Base-by-base conservation (phyloP, 164 flowering plant species). In the Vitis labrusca region DNA sequence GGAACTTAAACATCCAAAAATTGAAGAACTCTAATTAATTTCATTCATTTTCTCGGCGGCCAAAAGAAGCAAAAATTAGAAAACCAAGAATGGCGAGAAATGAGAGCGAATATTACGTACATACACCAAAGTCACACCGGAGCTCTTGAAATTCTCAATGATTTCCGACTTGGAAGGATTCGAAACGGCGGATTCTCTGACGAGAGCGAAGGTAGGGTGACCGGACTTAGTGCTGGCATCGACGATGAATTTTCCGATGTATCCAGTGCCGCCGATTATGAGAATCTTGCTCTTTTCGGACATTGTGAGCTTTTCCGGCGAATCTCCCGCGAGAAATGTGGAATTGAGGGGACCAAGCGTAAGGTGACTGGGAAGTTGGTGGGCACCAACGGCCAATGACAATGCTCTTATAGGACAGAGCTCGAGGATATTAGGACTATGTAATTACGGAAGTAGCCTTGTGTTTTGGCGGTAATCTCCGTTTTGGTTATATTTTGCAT, bases 211-310 rank as follows among this genome's bases (percentile, higher is more conserved):
- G 3, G 89, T 86, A 0, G 80, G 83, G 52, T 84, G 85, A 1
- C 82, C 86, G 15, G 75, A 53, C 27, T 65, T 74, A 0, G 71
- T 74, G 59, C 87, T 84, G 1, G 87, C 86, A 55, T 76, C 78
- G 12, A 81, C 85, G 15, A 86, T 70, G 80, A 72, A 76, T 52
- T 82, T 84, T 4, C 89, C 87, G 63, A 86, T 79, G 76, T 77
- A 80, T 1, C 89, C 89, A 0, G 87, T 86, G 7, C 78, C 86
- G 14, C 89, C 89, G 64, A 86, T 79, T 57, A 82, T 10, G 64
- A 84, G 62, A 69, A 84, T 74, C 73, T 85, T 83, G 76, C 82
- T 79, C 47, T 80, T 73, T 30, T 44, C 70, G 2, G 80, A 70
- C 82, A 83, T 80, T 17, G 59, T 14, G 14, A 30, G 50, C n/a